Evolutionary conservation across 176 grass and related monocot species (phyloP).

Genomic region (Aegilops bicornis): DNA sequence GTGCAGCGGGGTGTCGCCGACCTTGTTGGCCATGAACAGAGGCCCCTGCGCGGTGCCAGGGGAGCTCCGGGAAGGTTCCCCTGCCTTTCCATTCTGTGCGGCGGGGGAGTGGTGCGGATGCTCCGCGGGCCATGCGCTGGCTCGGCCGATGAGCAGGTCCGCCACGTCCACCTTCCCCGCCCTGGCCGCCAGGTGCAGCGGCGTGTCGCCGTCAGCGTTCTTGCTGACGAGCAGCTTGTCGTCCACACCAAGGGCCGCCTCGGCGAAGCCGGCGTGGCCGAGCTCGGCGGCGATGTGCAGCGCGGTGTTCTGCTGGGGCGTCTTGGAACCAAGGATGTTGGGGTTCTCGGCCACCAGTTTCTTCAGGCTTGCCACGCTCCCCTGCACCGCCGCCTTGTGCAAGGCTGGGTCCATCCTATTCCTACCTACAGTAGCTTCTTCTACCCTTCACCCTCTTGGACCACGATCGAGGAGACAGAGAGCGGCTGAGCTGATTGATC

Average conservation of each 20-base stretch:
- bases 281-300: constrained; percentile 58
- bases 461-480: background rate
- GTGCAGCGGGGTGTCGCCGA: constrained; percentile 54
- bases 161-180: constrained; percentile 34
- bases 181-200: constrained; percentile 61
- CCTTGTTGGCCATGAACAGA: constrained; percentile 11
- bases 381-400: constrained; percentile 49
- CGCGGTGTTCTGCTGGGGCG: constrained; percentile 51
- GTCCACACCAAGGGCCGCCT: background rate
- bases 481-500: background rate
- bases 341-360: background rate
- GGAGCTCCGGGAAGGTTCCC: background rate
- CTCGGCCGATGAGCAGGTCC: background rate
- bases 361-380: constrained; percentile 13
- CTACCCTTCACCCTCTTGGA: background rate
- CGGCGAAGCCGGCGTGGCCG: constrained; percentile 31
- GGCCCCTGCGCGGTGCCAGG: background rate
- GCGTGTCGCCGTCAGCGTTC: constrained; percentile 59
- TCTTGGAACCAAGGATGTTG: constrained; percentile 33
- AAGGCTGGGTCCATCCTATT: constrained; percentile 45
- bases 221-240: constrained; percentile 18
- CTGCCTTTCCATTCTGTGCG: background rate
- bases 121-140: background rate
- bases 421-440: background rate
- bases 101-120: background rate